These are phyloP conservation scores for Sphagnum magellanicum DNA, from an alignment of 228 moss, liverwort and hornwort species.

Conservation along the genomic window DNA sequence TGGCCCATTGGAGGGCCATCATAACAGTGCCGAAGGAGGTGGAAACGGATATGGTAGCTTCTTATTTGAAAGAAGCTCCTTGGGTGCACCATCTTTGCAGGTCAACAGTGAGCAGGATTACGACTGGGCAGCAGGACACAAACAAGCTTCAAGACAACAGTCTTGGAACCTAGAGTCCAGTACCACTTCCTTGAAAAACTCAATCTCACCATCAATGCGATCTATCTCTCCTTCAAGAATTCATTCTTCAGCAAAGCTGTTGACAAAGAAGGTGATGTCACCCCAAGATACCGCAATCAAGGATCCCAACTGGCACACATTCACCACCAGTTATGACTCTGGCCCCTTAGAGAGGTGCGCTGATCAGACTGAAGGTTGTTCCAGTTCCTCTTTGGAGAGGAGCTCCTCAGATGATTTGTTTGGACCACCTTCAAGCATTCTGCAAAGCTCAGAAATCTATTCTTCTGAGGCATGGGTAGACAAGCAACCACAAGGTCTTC, in stretches of 20 bases:
- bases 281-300: conserved; percentile 8
- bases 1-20: conserved; percentile 12
- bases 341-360: conserved; percentile 12
- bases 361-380: not conserved
- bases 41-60: not conserved
- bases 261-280: conserved; percentile 28
- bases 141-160: not conserved
- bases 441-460: not conserved
- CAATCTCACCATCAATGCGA: conserved; percentile 25
- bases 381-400: not conserved
- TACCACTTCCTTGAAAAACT: conserved; percentile 13
- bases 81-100: conserved; percentile 13
- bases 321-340: conserved; percentile 14
- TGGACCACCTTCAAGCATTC: not conserved
- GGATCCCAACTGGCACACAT: conserved; percentile 31
- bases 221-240: conserved; percentile 47
- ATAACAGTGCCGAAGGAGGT: conserved; percentile 8
- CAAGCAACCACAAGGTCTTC: conserved; percentile 14
- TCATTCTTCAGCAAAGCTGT: conserved; percentile 40
- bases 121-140: not conserved
- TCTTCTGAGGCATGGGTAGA: conserved; percentile 4
- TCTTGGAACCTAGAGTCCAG: conserved; percentile 28
- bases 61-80: conserved; percentile 21
- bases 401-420: not conserved
- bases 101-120: conserved; percentile 3